phyloP scores from a whole-genome alignment of 371 early-diverging fungal species.

The Mortierella sp. region DNA sequence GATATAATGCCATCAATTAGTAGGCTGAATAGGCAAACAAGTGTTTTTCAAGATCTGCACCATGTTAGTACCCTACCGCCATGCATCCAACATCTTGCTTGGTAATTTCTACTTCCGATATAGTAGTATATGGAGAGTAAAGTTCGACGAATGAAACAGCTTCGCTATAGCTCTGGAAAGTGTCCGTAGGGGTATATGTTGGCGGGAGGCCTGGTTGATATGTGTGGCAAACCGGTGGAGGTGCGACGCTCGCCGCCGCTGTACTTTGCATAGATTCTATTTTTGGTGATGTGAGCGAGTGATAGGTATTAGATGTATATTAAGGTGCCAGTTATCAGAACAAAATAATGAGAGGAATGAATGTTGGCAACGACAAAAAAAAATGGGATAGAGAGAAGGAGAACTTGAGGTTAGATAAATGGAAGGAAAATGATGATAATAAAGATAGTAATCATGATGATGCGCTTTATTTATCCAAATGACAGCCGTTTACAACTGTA shows the following conservation, averaged over 20 bases:
- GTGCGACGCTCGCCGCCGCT: neutral
- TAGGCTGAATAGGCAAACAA: neutral
- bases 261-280: no score
- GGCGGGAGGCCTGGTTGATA: neutral
- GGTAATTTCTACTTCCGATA: neutral
- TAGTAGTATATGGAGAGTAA: slow-evolving; percentile 26
- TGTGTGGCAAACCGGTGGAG: neutral
- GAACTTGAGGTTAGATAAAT: no score
- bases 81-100: neutral
- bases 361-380: no score
- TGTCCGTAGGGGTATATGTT: neutral
- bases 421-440: no score
- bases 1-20: neutral
- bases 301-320: no score
- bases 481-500: no score
- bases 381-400: no score
- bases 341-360: no score
- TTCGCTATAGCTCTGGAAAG: slow-evolving; percentile 28
- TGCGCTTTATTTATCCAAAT: no score
- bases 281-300: no score
- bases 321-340: no score
- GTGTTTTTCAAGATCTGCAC: neutral
- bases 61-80: slow-evolving; percentile 11
- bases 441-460: no score
- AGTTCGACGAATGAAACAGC: slow-evolving; percentile 31